Evolutionary conservation across 768 basidiomycete genomes (phyloP), one percentile per base, ranked within the genome.

Genomic region (Strobilomyces confusus): DNA sequence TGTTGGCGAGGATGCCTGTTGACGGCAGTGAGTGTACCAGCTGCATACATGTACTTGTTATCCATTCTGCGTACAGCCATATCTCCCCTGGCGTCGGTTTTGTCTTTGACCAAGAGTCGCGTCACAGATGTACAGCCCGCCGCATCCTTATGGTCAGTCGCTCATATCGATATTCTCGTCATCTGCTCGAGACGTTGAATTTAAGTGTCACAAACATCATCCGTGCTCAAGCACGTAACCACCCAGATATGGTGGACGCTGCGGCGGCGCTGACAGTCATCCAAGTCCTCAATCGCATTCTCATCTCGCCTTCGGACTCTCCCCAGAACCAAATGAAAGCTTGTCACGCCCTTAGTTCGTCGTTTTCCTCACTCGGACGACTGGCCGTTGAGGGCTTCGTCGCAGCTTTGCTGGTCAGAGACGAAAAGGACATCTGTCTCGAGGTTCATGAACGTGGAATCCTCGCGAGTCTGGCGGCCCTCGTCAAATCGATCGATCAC

Each of bases 301-400:
- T 90, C 20, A 64, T 72, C 2, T 73, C 75, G 2, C 62, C 75
- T 5, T 58, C 65, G 7, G 79, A 83, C 45, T 63, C 70, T 22
- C 66, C 73, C 4, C 67, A 69, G 42, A 77, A 68, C 17, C 76
- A 80, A 32, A 82, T 81, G 1, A 86, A 80, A 64, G 85, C 89
- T 0, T 92, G 90, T 64, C 89, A 87, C 63, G 79, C 86, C 15
- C 69, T 95, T 0, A 83, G 89, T 92, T 54, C 14, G 84, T 76
- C 19, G 12, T 8, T 32, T 37, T 30, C 41, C 29, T 9, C 36
- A 38, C 46, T n/a, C 9, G 26, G n/a, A 42, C 41, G 19, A 47
- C 30, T 30, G 17, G 4, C 7, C 17, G 25, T 57, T 38, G 44
- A 33, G 30, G 2, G 9, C 5, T 0, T 42, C 32, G 19, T 20